Percentiles rank a stretch among this genome's conserved stretches.
These are phyloP conservation scores for Saposhnikovia divaricata DNA, from an alignment of 129 eudicot genomes.

Conservation along the genomic window DNA sequence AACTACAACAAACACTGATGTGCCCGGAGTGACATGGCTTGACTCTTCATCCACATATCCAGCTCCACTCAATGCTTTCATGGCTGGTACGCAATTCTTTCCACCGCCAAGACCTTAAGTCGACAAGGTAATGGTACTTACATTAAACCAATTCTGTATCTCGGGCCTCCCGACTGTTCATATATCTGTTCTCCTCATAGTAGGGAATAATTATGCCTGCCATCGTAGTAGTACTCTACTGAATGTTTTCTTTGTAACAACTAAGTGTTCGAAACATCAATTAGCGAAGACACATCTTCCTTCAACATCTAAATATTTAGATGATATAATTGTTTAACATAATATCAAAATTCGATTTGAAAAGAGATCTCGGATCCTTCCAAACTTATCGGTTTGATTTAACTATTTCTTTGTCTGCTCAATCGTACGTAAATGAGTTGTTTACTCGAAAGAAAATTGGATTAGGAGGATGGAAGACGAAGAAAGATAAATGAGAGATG, in stretches of 20 bases:
- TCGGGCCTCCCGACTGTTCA: neutral
- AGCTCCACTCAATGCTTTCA: slow-evolving; percentile 66
- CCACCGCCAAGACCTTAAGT: slow-evolving; percentile 75
- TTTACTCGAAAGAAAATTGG: too few relatives aligned
- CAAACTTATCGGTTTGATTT: too few relatives aligned
- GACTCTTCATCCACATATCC: slow-evolving; percentile 54
- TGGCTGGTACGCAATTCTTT: slow-evolving; percentile 91
- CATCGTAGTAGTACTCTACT: too few relatives aligned
- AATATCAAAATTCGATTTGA: too few relatives aligned
- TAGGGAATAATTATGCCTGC: neutral
- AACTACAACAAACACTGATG: slow-evolving; percentile 1
- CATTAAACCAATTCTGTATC: neutral
- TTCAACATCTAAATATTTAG: too few relatives aligned
- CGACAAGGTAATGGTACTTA: neutral
- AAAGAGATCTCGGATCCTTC: too few relatives aligned
- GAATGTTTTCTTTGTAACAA: too few relatives aligned
- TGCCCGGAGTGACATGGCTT: slow-evolving; percentile 26
- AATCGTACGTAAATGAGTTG: too few relatives aligned
- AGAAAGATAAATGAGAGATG: neutral
- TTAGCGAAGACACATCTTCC: too few relatives aligned
- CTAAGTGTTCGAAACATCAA: too few relatives aligned
- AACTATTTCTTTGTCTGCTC: too few relatives aligned
- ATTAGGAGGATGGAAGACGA: neutral
- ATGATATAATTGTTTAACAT: too few relatives aligned
- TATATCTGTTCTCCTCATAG: slow-evolving; percentile 5